Base-by-base conservation (phyloP, 2,329 filamentous ascomycete genomes). In the Claviceps fusiformis region DNA sequence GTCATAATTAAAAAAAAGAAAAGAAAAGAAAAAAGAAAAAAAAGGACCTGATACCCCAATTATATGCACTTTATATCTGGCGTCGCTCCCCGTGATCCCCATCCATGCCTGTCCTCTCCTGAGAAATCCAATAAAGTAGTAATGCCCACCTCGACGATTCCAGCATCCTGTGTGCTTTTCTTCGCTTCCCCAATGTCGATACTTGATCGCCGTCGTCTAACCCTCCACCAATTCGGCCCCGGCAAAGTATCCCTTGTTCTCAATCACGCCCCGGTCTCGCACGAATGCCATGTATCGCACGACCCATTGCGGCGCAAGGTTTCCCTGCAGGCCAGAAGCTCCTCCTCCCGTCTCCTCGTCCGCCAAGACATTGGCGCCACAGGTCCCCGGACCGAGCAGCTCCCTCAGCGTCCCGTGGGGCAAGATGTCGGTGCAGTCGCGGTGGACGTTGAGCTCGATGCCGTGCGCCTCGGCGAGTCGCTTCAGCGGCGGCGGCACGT, bases 231-330 rank as follows among this genome's bases (percentile, higher is more conserved):
- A 70, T 65, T 89, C 85, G 3, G 91, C 92, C 24, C 84, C 82
- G 1, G 92, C 92, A 74, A 96, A 96, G 70, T 96, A 97, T 8
- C 93, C 93, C 75, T 97, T 98, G 67, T 93, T 95, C 75, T 98
- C 93, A 60, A 98, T 92, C 9, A 98, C 93, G 15, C 93, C 93
- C 54, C 93, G 79, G 67, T 97, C 87, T 68, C 87, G 87, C 45
- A 97, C 89, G 56, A 97, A 92, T 1, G 93, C 93, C 43, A 92
- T 96, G 68, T 98, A 98, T 68, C 97, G 95, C 61, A 92, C 86
- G 33, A 97, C 93, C 92, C 93, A 98, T 67, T 92, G 84, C 33
- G 93, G 91, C 56, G 82, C 80, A 51, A 97, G 78, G 60, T 95
- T 83, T 5, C 89, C 91, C 61, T 79, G 76, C 56, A 95, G 73